Conservation (phyloP, 192 early-diverging fungal genomes). For the Entomortierella parvispora region DNA sequence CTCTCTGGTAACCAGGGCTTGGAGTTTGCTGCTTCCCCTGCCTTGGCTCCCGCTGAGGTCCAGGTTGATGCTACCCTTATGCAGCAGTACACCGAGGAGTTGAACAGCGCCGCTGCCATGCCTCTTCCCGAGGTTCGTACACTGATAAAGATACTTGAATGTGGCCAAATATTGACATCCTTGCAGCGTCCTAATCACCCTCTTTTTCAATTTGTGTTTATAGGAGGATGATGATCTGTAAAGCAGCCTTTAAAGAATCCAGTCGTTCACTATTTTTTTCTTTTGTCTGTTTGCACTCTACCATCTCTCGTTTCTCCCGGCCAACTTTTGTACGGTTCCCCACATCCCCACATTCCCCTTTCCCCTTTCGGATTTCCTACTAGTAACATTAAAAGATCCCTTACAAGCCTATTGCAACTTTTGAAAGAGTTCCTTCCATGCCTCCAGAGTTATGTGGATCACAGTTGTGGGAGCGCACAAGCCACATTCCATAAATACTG, state of each 20-base stretch:
- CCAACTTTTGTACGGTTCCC: not conserved
- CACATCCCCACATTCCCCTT: not conserved
- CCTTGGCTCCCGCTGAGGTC: slow-evolving; percentile 95
- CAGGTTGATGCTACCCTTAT: slow-evolving; percentile 82
- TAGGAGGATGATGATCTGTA: slow-evolving; percentile 55
- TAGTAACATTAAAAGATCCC: too few species aligned
- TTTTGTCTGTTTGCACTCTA: not conserved
- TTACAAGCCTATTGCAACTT: too few species aligned
- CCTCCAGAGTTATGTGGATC: too few species aligned
- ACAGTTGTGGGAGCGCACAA: too few species aligned
- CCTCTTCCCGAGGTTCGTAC: slow-evolving; percentile 95
- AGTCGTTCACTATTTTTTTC: not conserved
- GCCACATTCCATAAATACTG: too few species aligned
- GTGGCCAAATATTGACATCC: too few species aligned
- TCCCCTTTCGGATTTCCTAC: not conserved
- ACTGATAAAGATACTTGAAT: too few species aligned
- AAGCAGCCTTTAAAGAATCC: slow-evolving; percentile 12
- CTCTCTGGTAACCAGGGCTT: slow-evolving; percentile 93
- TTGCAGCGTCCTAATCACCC: too few species aligned
- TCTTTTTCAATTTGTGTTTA: too few species aligned
- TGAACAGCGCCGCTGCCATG: slow-evolving; percentile 78
- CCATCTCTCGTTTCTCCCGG: not conserved
- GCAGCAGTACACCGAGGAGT: slow-evolving; percentile 82
- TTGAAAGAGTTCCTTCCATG: too few species aligned
- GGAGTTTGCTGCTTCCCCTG: slow-evolving; percentile 97